These are phyloP conservation scores for Leccinum aurantiacum DNA, from an alignment of 768 basidiomycete genomes.

Conservation along the genomic window DNA sequence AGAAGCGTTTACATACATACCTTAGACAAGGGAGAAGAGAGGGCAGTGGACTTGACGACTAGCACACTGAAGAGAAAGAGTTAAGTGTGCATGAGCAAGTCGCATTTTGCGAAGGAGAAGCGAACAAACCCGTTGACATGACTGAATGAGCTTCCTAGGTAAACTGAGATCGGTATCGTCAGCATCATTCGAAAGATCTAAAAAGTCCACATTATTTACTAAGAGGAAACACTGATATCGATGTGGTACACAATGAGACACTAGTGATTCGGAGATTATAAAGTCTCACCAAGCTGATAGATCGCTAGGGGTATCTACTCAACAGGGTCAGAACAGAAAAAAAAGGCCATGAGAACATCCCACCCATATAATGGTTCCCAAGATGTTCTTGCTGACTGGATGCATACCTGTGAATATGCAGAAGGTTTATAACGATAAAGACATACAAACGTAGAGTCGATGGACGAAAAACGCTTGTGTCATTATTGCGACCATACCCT, in stretches of 20 bases:
- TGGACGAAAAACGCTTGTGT: conserved; percentile 6
- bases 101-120: too few species aligned
- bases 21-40: too few species aligned
- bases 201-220: not conserved
- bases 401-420: not conserved
- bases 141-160: too few species aligned
- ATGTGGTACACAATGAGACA: not conserved
- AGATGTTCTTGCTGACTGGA: conserved; percentile 2
- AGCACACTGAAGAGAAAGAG: too few species aligned
- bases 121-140: too few species aligned
- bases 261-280: not conserved
- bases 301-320: conserved; percentile 1
- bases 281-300: conserved; percentile 5
- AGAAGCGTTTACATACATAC: too few species aligned
- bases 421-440: not conserved
- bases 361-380: not conserved
- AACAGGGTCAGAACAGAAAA: not conserved
- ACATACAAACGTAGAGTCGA: conserved; percentile 4
- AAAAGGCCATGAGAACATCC: not conserved
- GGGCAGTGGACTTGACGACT: too few species aligned
- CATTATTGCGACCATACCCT: not conserved
- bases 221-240: not conserved
- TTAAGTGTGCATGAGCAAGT: too few species aligned
- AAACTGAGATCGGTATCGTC: too few species aligned
- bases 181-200: too few species aligned